Percentiles rank a stretch among this genome's conserved stretches.
phyloP scores from a whole-genome alignment of 192 early-diverging fungal species.

The Coemansia sp. region DNA sequence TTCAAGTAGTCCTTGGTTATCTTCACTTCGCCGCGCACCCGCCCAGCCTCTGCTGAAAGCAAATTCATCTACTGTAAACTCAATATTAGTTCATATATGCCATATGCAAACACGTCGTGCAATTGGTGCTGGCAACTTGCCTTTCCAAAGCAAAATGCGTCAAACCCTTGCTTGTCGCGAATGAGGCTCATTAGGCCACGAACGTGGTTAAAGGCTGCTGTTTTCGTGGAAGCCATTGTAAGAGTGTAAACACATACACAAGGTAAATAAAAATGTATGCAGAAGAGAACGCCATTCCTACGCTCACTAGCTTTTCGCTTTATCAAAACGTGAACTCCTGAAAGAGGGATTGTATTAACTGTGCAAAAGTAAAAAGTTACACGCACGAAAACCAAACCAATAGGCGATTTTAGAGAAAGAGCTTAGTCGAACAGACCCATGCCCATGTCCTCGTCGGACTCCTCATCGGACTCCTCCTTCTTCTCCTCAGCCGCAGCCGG shows the following conservation, averaged over 20 bases:
- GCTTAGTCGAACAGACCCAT: constrained; percentile 69
- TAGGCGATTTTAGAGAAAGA: neutral
- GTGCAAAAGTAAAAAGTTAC: constrained; percentile 4
- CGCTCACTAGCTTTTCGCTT: neutral
- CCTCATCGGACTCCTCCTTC: constrained; percentile 65
- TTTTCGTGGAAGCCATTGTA: neutral
- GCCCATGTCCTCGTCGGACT: constrained; percentile 83
- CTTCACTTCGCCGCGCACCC: constrained; percentile 34
- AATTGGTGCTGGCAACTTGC: constrained; percentile 10
- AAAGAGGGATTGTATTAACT: constrained; percentile 1
- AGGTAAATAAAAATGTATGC: neutral
- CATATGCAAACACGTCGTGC: neutral
- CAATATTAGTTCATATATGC: neutral
- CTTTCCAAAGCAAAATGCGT: constrained; percentile 29
- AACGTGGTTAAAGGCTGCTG: constrained; percentile 14
- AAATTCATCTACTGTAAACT: constrained; percentile 23
- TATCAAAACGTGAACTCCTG: neutral
- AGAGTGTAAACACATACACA: neutral
- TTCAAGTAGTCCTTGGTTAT: constrained; percentile 30
- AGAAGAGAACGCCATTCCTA: too few relatives aligned
- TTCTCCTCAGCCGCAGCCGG: constrained; percentile 59
- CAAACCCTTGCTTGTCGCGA: constrained; percentile 23
- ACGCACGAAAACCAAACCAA: neutral
- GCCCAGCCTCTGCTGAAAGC: constrained; percentile 35
- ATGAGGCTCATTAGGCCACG: constrained; percentile 10